A percentile compares a stretch with the other conserved stretches of the same genome.
Evolutionary conservation across 306 rosid genomes (phyloP).

Genomic region (Castanea mollissima): DNA sequence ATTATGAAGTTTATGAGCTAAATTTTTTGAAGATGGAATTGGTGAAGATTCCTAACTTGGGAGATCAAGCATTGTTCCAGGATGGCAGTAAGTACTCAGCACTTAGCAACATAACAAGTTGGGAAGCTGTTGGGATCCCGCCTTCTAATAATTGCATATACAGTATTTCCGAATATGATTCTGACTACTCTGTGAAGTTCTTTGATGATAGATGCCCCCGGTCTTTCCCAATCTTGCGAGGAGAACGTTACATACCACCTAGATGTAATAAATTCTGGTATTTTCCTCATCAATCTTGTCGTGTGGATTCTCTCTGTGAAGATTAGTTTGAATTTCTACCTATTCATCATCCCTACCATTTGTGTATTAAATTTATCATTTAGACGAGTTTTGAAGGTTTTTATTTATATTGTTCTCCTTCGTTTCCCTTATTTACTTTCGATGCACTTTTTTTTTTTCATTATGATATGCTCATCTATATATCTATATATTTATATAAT

Average conservation of each 20-base stretch:
- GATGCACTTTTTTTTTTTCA: too few species aligned
- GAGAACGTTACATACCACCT: background rate
- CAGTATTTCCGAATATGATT: too few species aligned
- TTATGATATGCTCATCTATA: too few species aligned
- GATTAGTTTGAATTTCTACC: too few species aligned
- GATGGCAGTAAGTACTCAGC: background rate
- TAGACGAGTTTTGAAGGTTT: too few species aligned
- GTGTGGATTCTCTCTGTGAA: background rate
- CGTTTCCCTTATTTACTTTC: too few species aligned
- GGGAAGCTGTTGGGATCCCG: background rate
- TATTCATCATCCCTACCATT: too few species aligned
- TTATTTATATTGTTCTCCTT: too few species aligned
- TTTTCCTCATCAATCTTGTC: background rate
- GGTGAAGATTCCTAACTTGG: background rate
- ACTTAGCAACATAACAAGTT: background rate
- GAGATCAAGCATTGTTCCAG: background rate
- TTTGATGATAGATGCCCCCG: too few species aligned
- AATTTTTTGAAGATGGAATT: background rate
- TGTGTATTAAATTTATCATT: too few species aligned
- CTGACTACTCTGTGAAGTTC: too few species aligned
- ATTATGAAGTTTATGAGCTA: background rate
- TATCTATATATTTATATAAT: too few species aligned
- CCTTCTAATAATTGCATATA: background rate
- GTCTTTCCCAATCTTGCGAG: background rate
- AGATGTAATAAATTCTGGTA: background rate